Conservation (phyloP, 306 rosid species). For the Cucumis melo region DNA sequence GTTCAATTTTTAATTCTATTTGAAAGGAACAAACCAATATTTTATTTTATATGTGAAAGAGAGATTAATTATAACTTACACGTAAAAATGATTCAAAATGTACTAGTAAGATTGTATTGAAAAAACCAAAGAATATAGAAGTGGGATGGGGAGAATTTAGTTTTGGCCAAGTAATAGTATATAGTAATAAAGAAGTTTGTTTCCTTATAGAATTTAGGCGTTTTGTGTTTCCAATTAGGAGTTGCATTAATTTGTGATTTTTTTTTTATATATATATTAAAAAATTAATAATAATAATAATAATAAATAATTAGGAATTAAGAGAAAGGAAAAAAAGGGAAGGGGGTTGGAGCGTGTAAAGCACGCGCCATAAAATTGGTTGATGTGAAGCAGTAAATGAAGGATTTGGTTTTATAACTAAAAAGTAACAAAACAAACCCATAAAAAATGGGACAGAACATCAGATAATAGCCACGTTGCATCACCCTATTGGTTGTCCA, state of each 20-base stretch:
- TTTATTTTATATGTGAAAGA: too few species aligned
- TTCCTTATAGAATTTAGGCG: background rate
- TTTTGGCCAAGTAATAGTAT: background rate
- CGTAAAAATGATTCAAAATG: too few species aligned
- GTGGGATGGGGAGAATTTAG: background rate
- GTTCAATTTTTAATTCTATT: too few species aligned
- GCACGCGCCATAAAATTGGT: background rate
- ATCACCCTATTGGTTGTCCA: background rate
- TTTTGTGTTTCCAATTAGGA: background rate
- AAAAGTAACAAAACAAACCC: conserved; percentile 1
- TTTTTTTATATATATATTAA: too few species aligned
- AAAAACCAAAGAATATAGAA: too few species aligned
- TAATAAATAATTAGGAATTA: background rate
- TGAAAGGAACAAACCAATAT: too few species aligned
- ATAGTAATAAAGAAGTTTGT: background rate
- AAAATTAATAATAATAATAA: too few species aligned
- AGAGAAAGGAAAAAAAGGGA: background rate
- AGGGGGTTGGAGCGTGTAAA: background rate
- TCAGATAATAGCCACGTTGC: conserved; percentile 6
- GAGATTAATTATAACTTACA: too few species aligned
- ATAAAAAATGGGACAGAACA: conserved; percentile 1
- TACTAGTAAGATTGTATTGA: too few species aligned
- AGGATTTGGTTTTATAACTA: background rate
- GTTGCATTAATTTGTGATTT: background rate
- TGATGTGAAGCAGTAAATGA: background rate